Conservation (phyloP, 352 stramenopile species). For the Thalassiosira mediterranea region DNA sequence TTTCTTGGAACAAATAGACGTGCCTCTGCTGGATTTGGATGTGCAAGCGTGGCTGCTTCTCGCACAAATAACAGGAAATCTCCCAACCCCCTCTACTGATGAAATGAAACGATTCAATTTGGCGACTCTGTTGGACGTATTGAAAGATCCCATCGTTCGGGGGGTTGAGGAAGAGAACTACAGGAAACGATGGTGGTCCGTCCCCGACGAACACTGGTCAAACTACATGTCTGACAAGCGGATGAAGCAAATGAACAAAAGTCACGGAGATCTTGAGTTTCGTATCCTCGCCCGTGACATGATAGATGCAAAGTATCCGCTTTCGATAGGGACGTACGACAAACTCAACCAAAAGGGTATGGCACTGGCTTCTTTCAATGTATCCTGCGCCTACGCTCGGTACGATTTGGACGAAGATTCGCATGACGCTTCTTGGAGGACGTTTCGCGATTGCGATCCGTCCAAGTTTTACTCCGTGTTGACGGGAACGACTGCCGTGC, state of each 20-base stretch:
- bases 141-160: conserved; percentile 23
- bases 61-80: conserved; percentile 33
- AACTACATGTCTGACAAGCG: conserved; percentile 12
- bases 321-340: conserved; percentile 42
- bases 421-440: conserved; percentile 22
- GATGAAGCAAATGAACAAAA: conserved; percentile 3
- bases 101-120: conserved; percentile 48
- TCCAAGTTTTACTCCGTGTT: conserved; percentile 28
- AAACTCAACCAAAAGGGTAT: conserved; percentile 44
- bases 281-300: conserved; percentile 38
- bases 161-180: conserved; percentile 25
- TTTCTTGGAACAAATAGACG: conserved; percentile 23
- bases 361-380: conserved; percentile 21
- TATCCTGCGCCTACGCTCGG: conserved; percentile 1
- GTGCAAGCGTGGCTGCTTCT: conserved; percentile 46
- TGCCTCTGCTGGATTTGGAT: conserved; percentile 47
- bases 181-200: background rate
- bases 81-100: conserved; percentile 27
- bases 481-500: conserved; percentile 32
- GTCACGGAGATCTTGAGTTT: conserved; percentile 4
- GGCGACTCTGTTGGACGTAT: conserved; percentile 27
- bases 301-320: conserved; percentile 49
- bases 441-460: conserved; percentile 49
- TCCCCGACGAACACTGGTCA: conserved; percentile 31
- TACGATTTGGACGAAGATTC: conserved; percentile 31